These are phyloP conservation scores for Chlamydomonas incerta DNA, from an alignment of 139 green algal species.

Conservation along the genomic window DNA sequence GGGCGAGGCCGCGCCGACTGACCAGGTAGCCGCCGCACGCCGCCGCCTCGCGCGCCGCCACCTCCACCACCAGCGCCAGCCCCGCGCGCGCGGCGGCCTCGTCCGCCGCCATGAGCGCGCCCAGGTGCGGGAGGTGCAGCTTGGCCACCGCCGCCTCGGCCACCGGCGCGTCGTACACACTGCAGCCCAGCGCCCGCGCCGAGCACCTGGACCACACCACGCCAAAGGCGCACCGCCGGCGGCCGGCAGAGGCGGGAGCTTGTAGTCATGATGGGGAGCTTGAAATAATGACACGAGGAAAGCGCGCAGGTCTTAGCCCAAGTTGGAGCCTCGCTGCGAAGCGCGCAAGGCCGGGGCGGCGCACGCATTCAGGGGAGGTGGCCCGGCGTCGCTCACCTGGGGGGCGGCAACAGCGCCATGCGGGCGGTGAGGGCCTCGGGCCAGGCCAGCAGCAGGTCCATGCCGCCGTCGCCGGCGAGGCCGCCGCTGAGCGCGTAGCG, in stretches of 20 bases:
- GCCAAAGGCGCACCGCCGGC: no score
- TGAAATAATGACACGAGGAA: no score
- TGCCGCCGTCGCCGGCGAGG: no score
- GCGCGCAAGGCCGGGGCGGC: no score
- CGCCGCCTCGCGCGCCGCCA: conserved; percentile 17
- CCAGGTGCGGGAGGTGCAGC: not conserved
- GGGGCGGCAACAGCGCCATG: not conserved
- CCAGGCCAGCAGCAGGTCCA: conserved; percentile 2
- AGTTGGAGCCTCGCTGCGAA: no score
- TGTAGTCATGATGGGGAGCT: no score
- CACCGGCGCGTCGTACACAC: conserved; percentile 14
- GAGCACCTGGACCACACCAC: no score
- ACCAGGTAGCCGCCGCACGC: conserved; percentile 29
- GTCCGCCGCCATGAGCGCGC: not conserved
- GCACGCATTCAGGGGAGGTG: no score
- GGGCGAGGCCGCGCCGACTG: not conserved
- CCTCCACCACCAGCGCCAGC: conserved; percentile 2
- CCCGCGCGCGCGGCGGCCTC: not conserved
- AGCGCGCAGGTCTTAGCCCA: no score
- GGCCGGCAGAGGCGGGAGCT: no score
- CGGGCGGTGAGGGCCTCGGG: not conserved
- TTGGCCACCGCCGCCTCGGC: not conserved
- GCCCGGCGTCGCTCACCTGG: not conserved
- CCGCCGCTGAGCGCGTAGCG: not conserved
- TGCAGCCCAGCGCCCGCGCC: not conserved